These are phyloP conservation scores for Cryptococcus sp. DNA, from an alignment of 1,284 basidiomycete genomes.

Conservation along the genomic window DNA sequence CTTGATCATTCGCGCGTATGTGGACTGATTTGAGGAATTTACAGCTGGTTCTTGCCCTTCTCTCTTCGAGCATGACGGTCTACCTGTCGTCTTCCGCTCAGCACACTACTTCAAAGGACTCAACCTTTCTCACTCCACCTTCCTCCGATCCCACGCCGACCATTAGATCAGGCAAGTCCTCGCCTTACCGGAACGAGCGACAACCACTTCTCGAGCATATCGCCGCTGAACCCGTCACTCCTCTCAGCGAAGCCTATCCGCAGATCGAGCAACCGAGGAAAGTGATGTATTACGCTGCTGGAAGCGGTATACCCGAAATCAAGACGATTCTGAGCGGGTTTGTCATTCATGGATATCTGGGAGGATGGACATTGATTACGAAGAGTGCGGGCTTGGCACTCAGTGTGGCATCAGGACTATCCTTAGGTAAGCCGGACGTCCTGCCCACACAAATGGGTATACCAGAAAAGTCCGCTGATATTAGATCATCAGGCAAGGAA, in stretches of 20 bases:
- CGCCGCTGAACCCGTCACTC: constrained; percentile 14
- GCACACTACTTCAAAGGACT: constrained; percentile 84
- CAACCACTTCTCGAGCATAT: constrained; percentile 20
- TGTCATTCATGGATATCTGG: constrained; percentile 96
- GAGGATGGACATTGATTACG: constrained; percentile 83
- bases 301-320: constrained; percentile 94
- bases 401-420: constrained; percentile 85
- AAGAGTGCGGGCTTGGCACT: constrained; percentile 87
- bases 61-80: constrained; percentile 78
- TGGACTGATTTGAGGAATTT: not conserved
- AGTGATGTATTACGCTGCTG: constrained; percentile 86
- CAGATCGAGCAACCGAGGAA: constrained; percentile 56
- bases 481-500: constrained; percentile 68
- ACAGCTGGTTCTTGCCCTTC: constrained; percentile 64
- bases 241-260: constrained; percentile 17
- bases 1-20: not conserved
- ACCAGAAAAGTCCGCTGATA: constrained; percentile 27
- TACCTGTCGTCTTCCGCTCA: constrained; percentile 83
- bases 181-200: constrained; percentile 25
- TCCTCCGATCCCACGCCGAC: constrained; percentile 42
- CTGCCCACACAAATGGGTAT: not conserved
- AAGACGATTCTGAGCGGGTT: constrained; percentile 94
- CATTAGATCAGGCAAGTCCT: constrained; percentile 9
- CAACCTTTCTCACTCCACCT: constrained; percentile 64
- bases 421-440: constrained; percentile 58